Base-by-base conservation (phyloP, 1,139 yeast genomes). In the Wickerhamomyces sp. region DNA sequence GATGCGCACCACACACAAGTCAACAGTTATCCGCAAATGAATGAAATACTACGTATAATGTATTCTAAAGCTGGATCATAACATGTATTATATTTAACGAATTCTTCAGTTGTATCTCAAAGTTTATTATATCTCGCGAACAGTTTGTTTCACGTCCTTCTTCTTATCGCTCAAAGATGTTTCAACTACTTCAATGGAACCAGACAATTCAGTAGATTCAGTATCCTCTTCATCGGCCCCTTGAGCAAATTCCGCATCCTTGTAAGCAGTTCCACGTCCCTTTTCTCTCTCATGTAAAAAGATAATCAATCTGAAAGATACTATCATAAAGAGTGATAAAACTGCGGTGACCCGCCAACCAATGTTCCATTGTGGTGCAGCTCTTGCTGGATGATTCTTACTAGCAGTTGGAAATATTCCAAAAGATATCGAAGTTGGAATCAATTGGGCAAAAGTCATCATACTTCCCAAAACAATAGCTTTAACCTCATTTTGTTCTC, bases 251-350 rank as follows among this genome's bases (percentile, higher is more conserved):
- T 21, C 24, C 10, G 27, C 14, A 10, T 25, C 13, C 13, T 25
- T 8, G 41, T 76, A 75, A 24, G 82, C 83, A 49, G 78, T 77
- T 20, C 68, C 74, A 31, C 65, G 54, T 8, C 84, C 82, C 45
- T 69, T 61, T 39, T 59, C 62, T 48, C 72, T 69, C 54, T 81
- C 88, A 39, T 77, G 74, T 31, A 67, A 66, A 60, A 79, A 81
- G 61, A 78, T 81, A 49, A 77, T 69, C 53, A 63, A 74, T 44
- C 79, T 65, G 6, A 76, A 82, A 12, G 76, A 68, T 40, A 76
- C 61, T 0, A 82, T 72, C 81, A 82, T 75, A 3, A 72, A 39
- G 25, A 68, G 64, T 49, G 78, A 70, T n/a, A 72, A 60, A 31
- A 68, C 67, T 3, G 78, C 80, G 43, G 73, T 64, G 19, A 71